Evolutionary conservation across 352 stramenopile species (phyloP), one percentile per base, ranked within the genome.

Genomic region (Pythium aquatile): DNA sequence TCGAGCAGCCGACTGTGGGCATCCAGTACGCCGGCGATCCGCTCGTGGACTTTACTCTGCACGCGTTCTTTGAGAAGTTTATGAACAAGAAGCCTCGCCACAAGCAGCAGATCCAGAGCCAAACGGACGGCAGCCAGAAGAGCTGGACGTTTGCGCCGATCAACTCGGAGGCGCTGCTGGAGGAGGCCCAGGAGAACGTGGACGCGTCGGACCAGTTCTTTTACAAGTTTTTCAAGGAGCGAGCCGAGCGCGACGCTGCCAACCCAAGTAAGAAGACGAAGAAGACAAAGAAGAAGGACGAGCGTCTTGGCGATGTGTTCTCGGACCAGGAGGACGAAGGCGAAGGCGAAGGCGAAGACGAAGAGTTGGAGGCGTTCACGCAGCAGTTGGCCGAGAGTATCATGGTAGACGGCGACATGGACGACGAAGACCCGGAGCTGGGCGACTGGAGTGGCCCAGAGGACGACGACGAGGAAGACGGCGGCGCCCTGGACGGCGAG

Each of bases 41-140:
- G 56, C 78, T 99, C 8, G 88, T 96, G 63, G 97, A 99, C 74
- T 99, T 99, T 66, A 93, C 87, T n/a, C 81, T 99, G 64, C 85
- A 91, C 46, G 81, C 93, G 4, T 99, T 99, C 74, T 94, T 99
- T 44, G 96, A 99, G 69, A 98, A 98, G 72, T 99, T 99, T 78
- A 96, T 98, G 30, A 99, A 98, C 81, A 97, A 98, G 64, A 99
- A 99, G 72, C 97, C 97, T 5, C 78, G 79, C 20, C 77, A 88
- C 56, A 86, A 85, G 56, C 59, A 73, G 42, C 59, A 63, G 54
- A 35, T 39, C 20, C 40, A 66, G 37, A 44, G 33, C 37, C 35
- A 63, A 33, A 29, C 29, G 16, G 68, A 61, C 8, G 48, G 61
- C 24, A 59, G 5, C 29, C 53, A 51, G 48, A 28, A 91, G 73